Evolutionary conservation across 2,329 filamentous ascomycete genomes (phyloP), one percentile per base, ranked within the genome.

Genomic region (Diaporthe nobilis): DNA sequence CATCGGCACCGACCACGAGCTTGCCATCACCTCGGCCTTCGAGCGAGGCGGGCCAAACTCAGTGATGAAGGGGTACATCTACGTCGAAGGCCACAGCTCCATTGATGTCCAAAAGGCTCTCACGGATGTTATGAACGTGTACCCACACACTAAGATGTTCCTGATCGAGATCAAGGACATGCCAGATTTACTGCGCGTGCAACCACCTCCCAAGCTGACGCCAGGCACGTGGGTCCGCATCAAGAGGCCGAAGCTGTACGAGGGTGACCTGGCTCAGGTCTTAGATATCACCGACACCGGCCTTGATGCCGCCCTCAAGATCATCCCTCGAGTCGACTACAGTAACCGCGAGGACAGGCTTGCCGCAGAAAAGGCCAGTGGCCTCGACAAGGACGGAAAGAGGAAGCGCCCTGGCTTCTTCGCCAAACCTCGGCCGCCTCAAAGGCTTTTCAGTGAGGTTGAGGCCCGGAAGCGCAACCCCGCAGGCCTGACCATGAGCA

Each of bases 161-260:
- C 88, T 98, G 71, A 95, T 99, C 57, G 95, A 97, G 67, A 95
- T 98, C 81, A 98, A 98, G 84, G 97, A 99, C 85, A 98, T 98
- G 93, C 96, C 97, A 2, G 97, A 98, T 84, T 90, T 99, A n/a
- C 89, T 99, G 25, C 92, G 95, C 71, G 95, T 98, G 39, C 93
- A 92, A 77, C 98, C 98, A 86, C 96, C 94, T 3, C 94, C 95
- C 65, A 92, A 92, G 37, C 88, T 99, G 47, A 92, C 97, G 80
- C 94, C 94, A 13, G 96, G 96, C 78, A 95, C 95, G 51, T 99
- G 97, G 90, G 96, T 98, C 71, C 95, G 97, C 78, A 92, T 98
- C 78, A 93, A 92, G 82, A 91, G 94, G 72, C 92, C 92, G 3
- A 90, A 93, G 60, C 94, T 96, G 82, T 97, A 99, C 84, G 91